Conservation (phyloP, 2,329 filamentous ascomycete genomes). For the Cercospora citrullina region DNA sequence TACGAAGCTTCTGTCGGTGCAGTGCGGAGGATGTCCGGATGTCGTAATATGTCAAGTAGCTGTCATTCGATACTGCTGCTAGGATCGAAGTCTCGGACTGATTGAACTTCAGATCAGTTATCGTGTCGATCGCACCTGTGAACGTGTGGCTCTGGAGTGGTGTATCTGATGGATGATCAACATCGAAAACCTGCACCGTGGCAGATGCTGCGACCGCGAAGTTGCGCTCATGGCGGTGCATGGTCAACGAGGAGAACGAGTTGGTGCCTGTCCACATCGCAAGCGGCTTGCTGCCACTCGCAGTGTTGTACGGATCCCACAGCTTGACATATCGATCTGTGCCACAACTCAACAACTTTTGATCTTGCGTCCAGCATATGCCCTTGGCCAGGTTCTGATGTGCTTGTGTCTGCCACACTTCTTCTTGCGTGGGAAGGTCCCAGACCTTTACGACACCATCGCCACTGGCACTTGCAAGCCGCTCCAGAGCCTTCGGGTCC, state of each 20-base stretch:
- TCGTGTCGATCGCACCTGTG: slow-evolving; percentile 87
- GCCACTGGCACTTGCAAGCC: slow-evolving; percentile 74
- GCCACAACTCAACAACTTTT: slow-evolving; percentile 82
- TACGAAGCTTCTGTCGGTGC: slow-evolving; percentile 74
- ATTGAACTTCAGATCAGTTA: slow-evolving; percentile 86
- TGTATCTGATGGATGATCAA: slow-evolving; percentile 72
- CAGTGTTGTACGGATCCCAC: slow-evolving; percentile 81
- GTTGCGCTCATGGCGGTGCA: slow-evolving; percentile 74
- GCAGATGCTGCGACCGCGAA: slow-evolving; percentile 77
- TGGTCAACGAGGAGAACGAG: slow-evolving; percentile 79
- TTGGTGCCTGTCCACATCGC: slow-evolving; percentile 81
- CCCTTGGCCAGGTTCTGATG: slow-evolving; percentile 95
- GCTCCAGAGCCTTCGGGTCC: slow-evolving; percentile 49
- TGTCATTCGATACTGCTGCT: slow-evolving; percentile 80
- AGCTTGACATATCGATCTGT: slow-evolving; percentile 85
- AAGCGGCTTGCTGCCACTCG: slow-evolving; percentile 67
- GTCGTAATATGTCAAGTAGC: slow-evolving; percentile 87
- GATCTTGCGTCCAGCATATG: slow-evolving; percentile 82
- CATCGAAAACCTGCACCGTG: slow-evolving; percentile 83
- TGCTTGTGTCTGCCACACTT: slow-evolving; percentile 75
- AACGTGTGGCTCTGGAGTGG: slow-evolving; percentile 81
- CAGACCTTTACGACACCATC: slow-evolving; percentile 94
- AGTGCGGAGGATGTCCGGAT: slow-evolving; percentile 82
- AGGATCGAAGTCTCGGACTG: slow-evolving; percentile 90
- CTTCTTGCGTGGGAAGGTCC: slow-evolving; percentile 72